These are phyloP conservation scores for Daedaleopsis nitida DNA, from an alignment of 768 basidiomycete genomes.

Conservation along the genomic window DNA sequence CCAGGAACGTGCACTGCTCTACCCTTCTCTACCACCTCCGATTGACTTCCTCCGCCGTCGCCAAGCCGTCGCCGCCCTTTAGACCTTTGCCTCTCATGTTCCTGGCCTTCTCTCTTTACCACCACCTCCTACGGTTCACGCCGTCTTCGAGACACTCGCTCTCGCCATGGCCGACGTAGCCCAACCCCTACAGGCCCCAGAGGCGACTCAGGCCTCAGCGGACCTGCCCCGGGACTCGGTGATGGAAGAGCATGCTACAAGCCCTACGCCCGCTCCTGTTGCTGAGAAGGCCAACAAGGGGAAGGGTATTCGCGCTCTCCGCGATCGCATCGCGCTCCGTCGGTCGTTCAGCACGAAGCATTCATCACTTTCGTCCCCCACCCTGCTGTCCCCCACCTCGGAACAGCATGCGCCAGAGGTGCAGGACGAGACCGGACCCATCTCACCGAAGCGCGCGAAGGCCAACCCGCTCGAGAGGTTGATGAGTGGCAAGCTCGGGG, in stretches of 20 bases:
- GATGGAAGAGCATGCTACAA: not conserved
- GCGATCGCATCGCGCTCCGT: conserved; percentile 14
- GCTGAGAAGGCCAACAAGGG: conserved; percentile 10
- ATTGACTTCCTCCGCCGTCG: conserved; percentile 3
- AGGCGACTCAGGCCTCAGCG: not conserved
- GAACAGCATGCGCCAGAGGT: not conserved
- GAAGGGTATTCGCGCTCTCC: conserved; percentile 15
- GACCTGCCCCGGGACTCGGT: not conserved
- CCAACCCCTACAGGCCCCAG: not conserved
- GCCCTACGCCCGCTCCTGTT: not conserved
- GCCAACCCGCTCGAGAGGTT: conserved; percentile 26
- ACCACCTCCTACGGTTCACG: not conserved
- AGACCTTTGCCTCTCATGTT: not conserved
- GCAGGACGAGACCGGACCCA: not conserved
- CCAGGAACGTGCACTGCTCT: conserved; percentile 1
- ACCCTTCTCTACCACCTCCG: not conserved
- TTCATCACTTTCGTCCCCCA: conserved; percentile 14
- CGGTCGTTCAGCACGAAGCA: conserved; percentile 17
- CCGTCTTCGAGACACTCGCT: not conserved
- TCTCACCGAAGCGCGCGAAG: conserved; percentile 8
- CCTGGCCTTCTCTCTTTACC: conserved; percentile 2
- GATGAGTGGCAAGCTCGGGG: conserved; percentile 16
- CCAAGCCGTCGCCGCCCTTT: not conserved
- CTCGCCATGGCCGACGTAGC: not conserved
- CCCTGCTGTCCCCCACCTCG: not conserved